Conservation (phyloP, 129 eudicot species). For the Flaveria robusta region DNA sequence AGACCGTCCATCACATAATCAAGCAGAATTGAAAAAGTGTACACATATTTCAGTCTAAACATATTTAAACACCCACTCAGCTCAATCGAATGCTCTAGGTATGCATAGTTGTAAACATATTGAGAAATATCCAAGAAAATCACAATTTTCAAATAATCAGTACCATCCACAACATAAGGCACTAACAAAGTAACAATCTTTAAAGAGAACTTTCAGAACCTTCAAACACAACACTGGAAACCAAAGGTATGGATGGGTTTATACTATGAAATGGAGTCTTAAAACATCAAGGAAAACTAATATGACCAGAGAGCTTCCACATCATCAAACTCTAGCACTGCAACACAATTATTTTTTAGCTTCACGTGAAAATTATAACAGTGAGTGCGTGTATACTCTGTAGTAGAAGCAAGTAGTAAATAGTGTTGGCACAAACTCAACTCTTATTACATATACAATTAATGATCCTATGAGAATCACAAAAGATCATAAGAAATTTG, state of each 20-base stretch:
- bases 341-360: not conserved
- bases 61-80: not conserved
- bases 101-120: not conserved
- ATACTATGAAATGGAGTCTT: not conserved
- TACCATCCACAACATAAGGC: not conserved
- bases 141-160: not conserved
- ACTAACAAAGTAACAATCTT: not conserved
- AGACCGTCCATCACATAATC: not conserved
- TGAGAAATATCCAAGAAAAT: not conserved
- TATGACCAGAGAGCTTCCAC: not conserved
- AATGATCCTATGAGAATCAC: not conserved
- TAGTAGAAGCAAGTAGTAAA: not conserved
- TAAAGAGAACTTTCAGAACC: not conserved
- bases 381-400: not conserved
- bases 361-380: slow-evolving; percentile 1
- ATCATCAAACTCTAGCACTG: slow-evolving; percentile 2
- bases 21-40: not conserved
- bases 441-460: not conserved
- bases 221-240: not conserved
- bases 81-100: not conserved
- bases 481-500: slow-evolving; percentile 1
- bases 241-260: not conserved
- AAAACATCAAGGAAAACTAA: not conserved
- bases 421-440: not conserved
- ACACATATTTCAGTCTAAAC: not conserved